Base-by-base conservation (phyloP, 176 grass and related monocot species). In the Eragrostis curvula region DNA sequence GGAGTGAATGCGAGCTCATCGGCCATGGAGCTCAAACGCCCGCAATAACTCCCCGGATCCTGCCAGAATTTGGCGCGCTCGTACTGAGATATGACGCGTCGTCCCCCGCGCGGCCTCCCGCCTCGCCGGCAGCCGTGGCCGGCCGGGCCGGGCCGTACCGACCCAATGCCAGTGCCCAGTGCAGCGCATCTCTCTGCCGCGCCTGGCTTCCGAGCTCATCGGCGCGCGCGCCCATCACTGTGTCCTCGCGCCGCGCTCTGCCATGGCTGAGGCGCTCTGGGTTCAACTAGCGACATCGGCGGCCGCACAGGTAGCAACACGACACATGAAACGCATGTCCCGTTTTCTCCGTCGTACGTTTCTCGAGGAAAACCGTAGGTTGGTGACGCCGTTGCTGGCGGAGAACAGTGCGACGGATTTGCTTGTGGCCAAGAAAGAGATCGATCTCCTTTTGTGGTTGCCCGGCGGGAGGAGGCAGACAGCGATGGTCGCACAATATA, bases 11-110 rank as follows among this genome's bases (percentile, higher is more conserved):
- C 41, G 10, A 5, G 14, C 23, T 28, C 25, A 17, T 13, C 12
- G 49, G 5, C 17, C 49, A 51, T 20, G 16, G 3, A 0, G n/a
- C 18, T 36, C 29, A n/a, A n/a, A n/a, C 50, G 10, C 15, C 5
- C 18, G 57, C 70, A 70, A 30, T 81, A 70, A 81, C 79, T 58
- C 55, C 66, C 55, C 66, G 81, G 56, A 65, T 83, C 81, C 58
- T 50, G 45, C 69, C 70, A 36, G 71, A 53, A 52, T 18, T 42
- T 52, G n/a, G 23, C 48, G 14, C 7, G 2, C n/a, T 25, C 17
- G 30, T 43, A 56, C 16, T 36, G 29, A 29, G 29, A 58, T 66
- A 58, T 66, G 50, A 16, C 47, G 11, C 49, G 49, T 53, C 49
- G 49, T 53, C 51, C 17, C 15, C 51, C 16, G 51, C 12, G 51